Percentiles rank a stretch among this genome's conserved stretches.
Evolutionary conservation across 2,329 filamentous ascomycete genomes (phyloP).

Genomic region (Coniochaeta hoffmannii): DNA sequence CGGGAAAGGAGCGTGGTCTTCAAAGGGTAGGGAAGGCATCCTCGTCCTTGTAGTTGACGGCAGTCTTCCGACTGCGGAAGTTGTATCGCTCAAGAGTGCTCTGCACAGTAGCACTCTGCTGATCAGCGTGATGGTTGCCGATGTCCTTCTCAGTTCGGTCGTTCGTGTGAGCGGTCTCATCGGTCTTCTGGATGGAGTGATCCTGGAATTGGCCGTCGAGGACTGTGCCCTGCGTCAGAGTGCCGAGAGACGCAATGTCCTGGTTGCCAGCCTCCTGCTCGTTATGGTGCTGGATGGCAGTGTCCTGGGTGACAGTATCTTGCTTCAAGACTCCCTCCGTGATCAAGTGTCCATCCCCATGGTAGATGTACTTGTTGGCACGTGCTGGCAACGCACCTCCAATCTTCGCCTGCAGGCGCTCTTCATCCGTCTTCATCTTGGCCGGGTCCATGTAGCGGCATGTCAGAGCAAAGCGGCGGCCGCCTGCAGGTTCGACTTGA

Average conservation of each 20-base stretch:
- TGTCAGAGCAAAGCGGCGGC: conserved; percentile 49
- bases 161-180: background rate
- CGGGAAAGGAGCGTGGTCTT: background rate
- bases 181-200: too few relatives aligned
- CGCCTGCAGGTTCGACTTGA: conserved; percentile 40
- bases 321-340: background rate
- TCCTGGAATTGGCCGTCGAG: too few relatives aligned
- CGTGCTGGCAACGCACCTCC: conserved; percentile 27
- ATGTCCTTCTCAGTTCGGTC: background rate
- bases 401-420: conserved; percentile 16
- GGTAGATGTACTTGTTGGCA: conserved; percentile 10
- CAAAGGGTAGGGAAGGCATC: background rate
- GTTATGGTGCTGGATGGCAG: background rate
- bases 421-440: conserved; percentile 24
- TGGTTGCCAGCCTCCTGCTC: too few relatives aligned
- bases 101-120: background rate
- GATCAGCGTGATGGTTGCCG: background rate
- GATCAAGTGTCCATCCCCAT: conserved; percentile 13
- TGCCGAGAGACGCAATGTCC: too few relatives aligned
- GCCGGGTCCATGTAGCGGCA: conserved; percentile 41
- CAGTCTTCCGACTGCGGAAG: background rate
- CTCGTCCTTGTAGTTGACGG: background rate
- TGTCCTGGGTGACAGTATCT: background rate
- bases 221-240: too few relatives aligned
- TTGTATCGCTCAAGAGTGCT: background rate